These are phyloP conservation scores for Bisporella sp. DNA, from an alignment of 2,329 filamentous ascomycete genomes.

Conservation along the genomic window DNA sequence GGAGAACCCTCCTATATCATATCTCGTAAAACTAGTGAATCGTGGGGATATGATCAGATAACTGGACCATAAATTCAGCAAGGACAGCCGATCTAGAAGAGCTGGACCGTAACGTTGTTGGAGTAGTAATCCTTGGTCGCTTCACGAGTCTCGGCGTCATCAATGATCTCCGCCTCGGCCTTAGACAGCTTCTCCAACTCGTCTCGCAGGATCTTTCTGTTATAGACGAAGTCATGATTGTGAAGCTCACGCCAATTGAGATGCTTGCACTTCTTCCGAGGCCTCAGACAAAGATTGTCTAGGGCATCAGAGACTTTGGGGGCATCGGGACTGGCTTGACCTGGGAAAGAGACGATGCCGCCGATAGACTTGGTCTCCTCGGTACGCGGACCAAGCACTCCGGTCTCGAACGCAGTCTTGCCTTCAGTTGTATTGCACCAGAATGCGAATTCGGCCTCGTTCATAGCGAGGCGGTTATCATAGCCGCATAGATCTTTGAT, in stretches of 20 bases:
- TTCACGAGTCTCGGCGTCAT: conserved; percentile 24
- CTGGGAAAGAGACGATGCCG: conserved; percentile 11
- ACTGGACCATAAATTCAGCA: no score
- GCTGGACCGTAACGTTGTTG: conserved; percentile 17
- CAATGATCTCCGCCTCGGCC: conserved; percentile 18
- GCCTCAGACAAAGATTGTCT: conserved; percentile 21
- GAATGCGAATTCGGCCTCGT: conserved; percentile 19
- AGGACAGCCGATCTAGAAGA: conserved; percentile 7
- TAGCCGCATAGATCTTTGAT: conserved; percentile 24
- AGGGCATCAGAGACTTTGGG: conserved; percentile 17
- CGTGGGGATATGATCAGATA: no score
- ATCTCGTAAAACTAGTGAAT: no score
- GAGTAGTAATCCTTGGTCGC: conserved; percentile 22
- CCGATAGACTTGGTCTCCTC: conserved; percentile 16
- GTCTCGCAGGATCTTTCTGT: conserved; percentile 10
- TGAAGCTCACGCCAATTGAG: conserved; percentile 20
- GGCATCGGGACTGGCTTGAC: conserved; percentile 14
- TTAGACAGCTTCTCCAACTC: conserved; percentile 14
- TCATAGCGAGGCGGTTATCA: conserved; percentile 24
- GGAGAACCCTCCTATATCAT: no score
- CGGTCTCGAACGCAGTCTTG: conserved; percentile 16
- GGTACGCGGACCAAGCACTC: conserved; percentile 21
- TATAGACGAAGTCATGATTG: conserved; percentile 13
- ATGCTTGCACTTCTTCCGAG: conserved; percentile 20
- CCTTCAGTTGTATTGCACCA: conserved; percentile 22